Evolutionary conservation across 352 stramenopile genomes (phyloP), one percentile per base, ranked within the genome.

Genomic region (Globisporangium cylindrosporum): DNA sequence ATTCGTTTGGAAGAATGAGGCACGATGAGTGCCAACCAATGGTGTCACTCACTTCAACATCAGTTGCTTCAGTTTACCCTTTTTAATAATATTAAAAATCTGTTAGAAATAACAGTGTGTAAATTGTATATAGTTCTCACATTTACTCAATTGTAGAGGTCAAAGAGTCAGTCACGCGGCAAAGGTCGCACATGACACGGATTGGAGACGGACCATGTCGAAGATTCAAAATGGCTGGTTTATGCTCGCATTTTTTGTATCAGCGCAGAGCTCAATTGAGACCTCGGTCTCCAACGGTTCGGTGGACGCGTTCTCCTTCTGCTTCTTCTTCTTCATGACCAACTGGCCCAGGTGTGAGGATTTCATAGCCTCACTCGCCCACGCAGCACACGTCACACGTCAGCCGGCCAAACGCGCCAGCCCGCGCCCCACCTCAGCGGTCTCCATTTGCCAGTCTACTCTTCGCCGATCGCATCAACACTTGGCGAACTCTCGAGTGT

Each of bases 151-250:
- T n/a, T n/a, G 15, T 2, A 7, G 41, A 49, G 41, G 41, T 49
- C 41, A 49, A 18, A 59, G 24, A 59, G 53, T 59, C 25, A 36
- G 53, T n/a, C 22, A 59, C 12, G 36, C 22, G 15, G 15, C 12
- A 29, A 59, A 59, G 27, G 53, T 59, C 49, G 6, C 22, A 9
- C 49, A 56, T 27, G 18, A 43, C 27, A 27, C 5, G 12, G 53
- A 22, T 18, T 57, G 51, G 51, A 34, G 51, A 58, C 24, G 51
- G 24, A 29, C n/a, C 29, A 48, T 41, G 22, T 43, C 59, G 36
- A 67, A 67, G 62, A 67, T 67, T 67, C 62, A 61, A 67, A 67
- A 67, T 61, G 62, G 62, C 12, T 27, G 5, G 3, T 61, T 29
- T 67, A n/a, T 67, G 24, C 12, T 14, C 14, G 5, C 15, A 55